Evolutionary conservation across 2,329 filamentous ascomycete genomes (phyloP).

Genomic region (Claviceps africana): DNA sequence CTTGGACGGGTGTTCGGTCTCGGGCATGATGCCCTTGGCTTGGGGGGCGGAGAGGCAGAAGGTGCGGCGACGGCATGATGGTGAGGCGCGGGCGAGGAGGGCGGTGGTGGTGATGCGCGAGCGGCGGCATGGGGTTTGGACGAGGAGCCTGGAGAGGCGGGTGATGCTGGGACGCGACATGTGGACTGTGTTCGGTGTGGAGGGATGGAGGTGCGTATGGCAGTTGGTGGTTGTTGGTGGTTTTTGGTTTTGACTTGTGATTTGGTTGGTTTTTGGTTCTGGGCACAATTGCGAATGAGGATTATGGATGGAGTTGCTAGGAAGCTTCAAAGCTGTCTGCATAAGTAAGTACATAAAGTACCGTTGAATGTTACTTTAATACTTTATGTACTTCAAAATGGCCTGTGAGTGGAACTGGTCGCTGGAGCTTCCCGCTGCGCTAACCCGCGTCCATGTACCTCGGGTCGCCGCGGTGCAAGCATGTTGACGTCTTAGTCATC

Average conservation of each 20-base stretch:
- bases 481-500: neutral
- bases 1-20: slow-evolving; percentile 39
- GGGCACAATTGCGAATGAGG: neutral
- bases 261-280: neutral
- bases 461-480: neutral
- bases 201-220: neutral
- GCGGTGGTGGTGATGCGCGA: slow-evolving; percentile 10
- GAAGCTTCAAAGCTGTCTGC: neutral
- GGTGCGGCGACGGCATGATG: slow-evolving; percentile 7
- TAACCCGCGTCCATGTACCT: neutral
- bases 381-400: too few species aligned
- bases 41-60: slow-evolving; percentile 17
- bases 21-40: slow-evolving; percentile 44
- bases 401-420: neutral
- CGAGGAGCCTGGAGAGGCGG: slow-evolving; percentile 25
- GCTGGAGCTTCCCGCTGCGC: neutral
- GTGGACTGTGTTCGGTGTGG: neutral
- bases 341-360: too few species aligned
- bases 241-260: neutral
- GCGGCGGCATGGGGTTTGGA: slow-evolving; percentile 18
- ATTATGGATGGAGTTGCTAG: neutral
- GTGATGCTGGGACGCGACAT: slow-evolving; percentile 21
- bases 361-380: too few species aligned
- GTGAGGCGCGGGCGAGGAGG: slow-evolving; percentile 1
- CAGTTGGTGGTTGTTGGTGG: neutral